Base-by-base conservation (phyloP, 345 rosid genomes). In the Hirschfeldia incana region DNA sequence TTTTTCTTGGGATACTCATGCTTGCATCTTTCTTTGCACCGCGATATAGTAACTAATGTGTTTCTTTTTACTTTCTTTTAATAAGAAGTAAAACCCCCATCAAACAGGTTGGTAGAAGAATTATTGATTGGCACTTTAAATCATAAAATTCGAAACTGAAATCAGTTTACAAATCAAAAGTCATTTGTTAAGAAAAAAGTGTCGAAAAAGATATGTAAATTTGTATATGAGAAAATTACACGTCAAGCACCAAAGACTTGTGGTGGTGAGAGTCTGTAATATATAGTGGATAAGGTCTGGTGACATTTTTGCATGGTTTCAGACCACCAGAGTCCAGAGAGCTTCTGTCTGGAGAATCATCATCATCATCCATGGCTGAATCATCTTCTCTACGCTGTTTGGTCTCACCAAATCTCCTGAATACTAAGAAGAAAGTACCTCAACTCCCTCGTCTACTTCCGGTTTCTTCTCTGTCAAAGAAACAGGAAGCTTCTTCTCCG, bases 1-100 rank as follows among this genome's bases (percentile, higher is more conserved):
- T 91, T 94, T 82, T 94, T 94, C 90, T 70, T 92, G 80, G 98
- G 98, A 8, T 86, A 84, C 72, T 83, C 97, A 0, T 82, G 87
- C 76, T 94, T 17, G 21, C 33, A 57, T 58, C 64, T 28, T 51
- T 53, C 59, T 58, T 69, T 72, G 64, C 32, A 8, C 16, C 58
- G 26, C 12, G 11, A 28, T 27, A 67, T 2, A 15, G 74, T 12
- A 71, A 37, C 29, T 46, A 21, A 21, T 65, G 2, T 29, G 30
- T 29, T 65, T 72, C 8, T 70, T 78, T 21, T 73, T 36, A 73
- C 30, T 29, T 29, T 29, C 30, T 29, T 29, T 64, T 15, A 78
- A 66, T 39, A 42, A 65, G 60, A 77, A 27, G 77, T 78, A n/a
- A 65, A 78, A 30, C 13, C 39, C 51, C 67, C 72, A 66, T 65